Base-by-base conservation (phyloP, 169 alveolate species). In the Cryptosporidium parvum region DNA sequence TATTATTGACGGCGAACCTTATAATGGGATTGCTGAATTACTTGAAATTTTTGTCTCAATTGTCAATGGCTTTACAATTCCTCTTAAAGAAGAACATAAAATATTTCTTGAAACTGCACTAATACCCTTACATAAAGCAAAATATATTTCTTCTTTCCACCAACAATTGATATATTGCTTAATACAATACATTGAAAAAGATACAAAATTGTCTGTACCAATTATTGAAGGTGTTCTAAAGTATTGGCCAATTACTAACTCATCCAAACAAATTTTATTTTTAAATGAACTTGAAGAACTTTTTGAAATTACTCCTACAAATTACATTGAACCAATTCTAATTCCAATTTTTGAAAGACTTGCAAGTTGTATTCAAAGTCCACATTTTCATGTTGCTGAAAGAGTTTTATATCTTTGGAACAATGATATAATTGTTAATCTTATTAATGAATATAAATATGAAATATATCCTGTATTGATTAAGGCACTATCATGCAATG, bases 231-330 rank as follows among this genome's bases (percentile, higher is more conserved):
- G 98, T 45, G 91, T 98, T 26, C 94, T 98, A 35, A 95, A 96
- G 91, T 97, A 95, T 93, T 98, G 99, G 99, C 99, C 99, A 21
- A 95, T 96, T 73, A 98, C 98, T 21, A 97, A 97, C 93, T 95
- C 99, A 52, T 96, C 96, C 39, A 97, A 97, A 87, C 99, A 97
- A 93, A 95, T 97, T 4, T 94, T 97, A 59, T 97, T 97, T 93
- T 94, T 98, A 84, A 95, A 96, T 86, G 99, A 98, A 91, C 92
- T 98, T 70, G 98, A 97, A 91, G 99, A 97, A 92, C 98, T 97
- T 31, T 87, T 93, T 31, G 89, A 94, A 62, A 87, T 94, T 85
- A 96, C 97, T 23, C 97, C 95, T 92, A 91, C 93, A 12, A 92
- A 96, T 56, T 97, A 96, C 85, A 93, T 96, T 65, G 94, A 92